These are phyloP conservation scores for Phialemoniopsis sp. DNA, from an alignment of 2,329 filamentous ascomycete species.

Conservation along the genomic window DNA sequence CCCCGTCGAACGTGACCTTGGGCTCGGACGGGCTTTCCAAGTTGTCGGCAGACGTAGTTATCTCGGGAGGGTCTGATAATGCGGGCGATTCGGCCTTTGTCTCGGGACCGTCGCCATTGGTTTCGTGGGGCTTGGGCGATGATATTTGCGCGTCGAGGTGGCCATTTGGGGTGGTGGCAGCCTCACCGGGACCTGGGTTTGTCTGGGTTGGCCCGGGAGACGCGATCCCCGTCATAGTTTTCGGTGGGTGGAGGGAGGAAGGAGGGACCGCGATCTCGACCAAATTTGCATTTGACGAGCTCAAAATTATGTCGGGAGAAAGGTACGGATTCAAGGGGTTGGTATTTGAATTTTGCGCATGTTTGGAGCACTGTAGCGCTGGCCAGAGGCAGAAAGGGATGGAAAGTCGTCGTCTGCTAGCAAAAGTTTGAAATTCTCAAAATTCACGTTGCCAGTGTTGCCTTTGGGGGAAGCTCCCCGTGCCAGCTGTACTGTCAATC, in stretches of 20 bases:
- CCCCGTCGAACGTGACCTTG: slow-evolving; percentile 12
- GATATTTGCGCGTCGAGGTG: slow-evolving; percentile 12
- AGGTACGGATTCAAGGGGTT: slow-evolving; percentile 37
- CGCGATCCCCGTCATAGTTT: slow-evolving; percentile 59
- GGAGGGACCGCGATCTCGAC: slow-evolving; percentile 48
- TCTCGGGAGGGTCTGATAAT: slow-evolving; percentile 3
- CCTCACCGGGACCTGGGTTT: slow-evolving; percentile 18
- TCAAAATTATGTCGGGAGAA: slow-evolving; percentile 53
- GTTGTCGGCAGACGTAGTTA: background rate
- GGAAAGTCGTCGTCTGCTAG: slow-evolving; percentile 39
- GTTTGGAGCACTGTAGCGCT: slow-evolving; percentile 43
- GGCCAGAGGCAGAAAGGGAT: slow-evolving; percentile 38
- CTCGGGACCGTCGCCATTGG: background rate
- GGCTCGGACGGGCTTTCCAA: background rate
- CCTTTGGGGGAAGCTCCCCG: background rate
- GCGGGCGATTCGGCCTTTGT: too few species aligned
- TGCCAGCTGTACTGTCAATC: too few species aligned
- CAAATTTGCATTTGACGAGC: slow-evolving; percentile 53
- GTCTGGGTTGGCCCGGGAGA: slow-evolving; percentile 43
- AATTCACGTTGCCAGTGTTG: slow-evolving; percentile 22
- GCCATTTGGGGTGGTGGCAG: slow-evolving; percentile 14
- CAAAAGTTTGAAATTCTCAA: slow-evolving; percentile 41
- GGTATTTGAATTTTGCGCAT: slow-evolving; percentile 49
- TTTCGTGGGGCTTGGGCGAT: slow-evolving; percentile 6
- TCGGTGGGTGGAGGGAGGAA: slow-evolving; percentile 31